Conservation (phyloP, 768 basidiomycete genomes). For the Suillus occidentalis region DNA sequence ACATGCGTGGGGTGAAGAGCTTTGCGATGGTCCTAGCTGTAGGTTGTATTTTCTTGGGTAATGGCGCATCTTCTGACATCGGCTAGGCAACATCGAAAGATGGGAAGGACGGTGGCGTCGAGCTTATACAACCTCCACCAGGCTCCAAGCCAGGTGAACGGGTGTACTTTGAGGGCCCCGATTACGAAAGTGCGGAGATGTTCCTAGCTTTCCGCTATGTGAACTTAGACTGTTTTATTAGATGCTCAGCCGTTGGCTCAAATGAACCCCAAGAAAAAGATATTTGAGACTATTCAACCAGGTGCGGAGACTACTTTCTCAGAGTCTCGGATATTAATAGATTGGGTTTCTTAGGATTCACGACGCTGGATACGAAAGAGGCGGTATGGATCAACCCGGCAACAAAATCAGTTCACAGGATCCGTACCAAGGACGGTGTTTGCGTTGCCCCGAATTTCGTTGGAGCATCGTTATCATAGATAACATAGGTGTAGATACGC, state of each 20-base stretch:
- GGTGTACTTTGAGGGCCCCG: constrained; percentile 91
- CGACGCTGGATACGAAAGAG: constrained; percentile 80
- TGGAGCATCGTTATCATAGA: constrained; percentile 90
- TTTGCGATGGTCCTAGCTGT: constrained; percentile 98
- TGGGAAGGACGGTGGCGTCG: constrained; percentile 86
- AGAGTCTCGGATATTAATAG: constrained; percentile 5
- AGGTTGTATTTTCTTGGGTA: constrained; percentile 3
- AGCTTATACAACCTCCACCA: constrained; percentile 86
- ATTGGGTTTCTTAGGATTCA: constrained; percentile 59
- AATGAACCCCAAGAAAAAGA: constrained; percentile 98
- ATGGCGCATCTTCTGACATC: constrained; percentile 3
- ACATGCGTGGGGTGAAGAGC: constrained; percentile 97
- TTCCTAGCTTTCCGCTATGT: not conserved
- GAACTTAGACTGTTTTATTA: constrained; percentile 24
- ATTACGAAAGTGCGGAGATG: constrained; percentile 68
- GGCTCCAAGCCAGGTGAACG: constrained; percentile 88
- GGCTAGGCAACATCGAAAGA: constrained; percentile 84
- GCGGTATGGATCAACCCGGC: constrained; percentile 92
- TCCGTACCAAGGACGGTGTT: constrained; percentile 83
- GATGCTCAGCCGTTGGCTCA: constrained; percentile 72
- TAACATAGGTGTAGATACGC: not conserved
- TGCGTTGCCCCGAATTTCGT: constrained; percentile 79
- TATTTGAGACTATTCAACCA: constrained; percentile 96
- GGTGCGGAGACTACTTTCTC: constrained; percentile 40
- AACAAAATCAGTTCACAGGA: constrained; percentile 77